Conservation (phyloP, 331 rosid species). For the Rosa hybrid region DNA sequence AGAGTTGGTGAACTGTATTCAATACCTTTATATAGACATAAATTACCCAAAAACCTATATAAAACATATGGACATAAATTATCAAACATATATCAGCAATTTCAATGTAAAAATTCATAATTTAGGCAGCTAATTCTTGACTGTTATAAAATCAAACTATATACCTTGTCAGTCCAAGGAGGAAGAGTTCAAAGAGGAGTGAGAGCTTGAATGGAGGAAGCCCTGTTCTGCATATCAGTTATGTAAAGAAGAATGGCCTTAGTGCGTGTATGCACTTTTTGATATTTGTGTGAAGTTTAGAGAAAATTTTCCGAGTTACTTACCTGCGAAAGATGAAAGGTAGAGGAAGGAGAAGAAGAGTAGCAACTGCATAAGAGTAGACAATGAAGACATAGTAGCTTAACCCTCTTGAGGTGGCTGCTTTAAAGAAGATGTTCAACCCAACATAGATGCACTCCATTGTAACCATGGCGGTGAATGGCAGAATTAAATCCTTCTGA, state of each 20-base stretch:
- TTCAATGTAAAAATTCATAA: not conserved
- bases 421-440: constrained; percentile 42
- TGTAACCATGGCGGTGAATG: constrained; percentile 36
- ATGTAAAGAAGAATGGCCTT: not conserved
- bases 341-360: constrained; percentile 27
- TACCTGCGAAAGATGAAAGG: constrained; percentile 23
- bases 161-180: constrained; percentile 49
- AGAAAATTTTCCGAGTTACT: not conserved
- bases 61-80: not conserved
- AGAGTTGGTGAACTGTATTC: constrained; percentile 49
- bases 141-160: not conserved
- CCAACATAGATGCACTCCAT: constrained; percentile 45
- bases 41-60: constrained; percentile 29
- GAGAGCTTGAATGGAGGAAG: constrained; percentile 47
- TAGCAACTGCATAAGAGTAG: constrained; percentile 17
- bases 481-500: constrained; percentile 15
- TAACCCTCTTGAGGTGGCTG: constrained; percentile 34
- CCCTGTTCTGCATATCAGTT: constrained; percentile 33
- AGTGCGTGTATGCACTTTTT: too few relatives aligned
- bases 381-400: constrained; percentile 27
- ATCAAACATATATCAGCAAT: not conserved
- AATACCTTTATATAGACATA: constrained; percentile 42
- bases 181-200: constrained; percentile 39
- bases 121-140: too few relatives aligned
- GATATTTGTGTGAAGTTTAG: not conserved